A percentile compares a stretch with the other conserved stretches of the same genome.
These are phyloP conservation scores for Acanthamoeba lenticulata DNA, from an alignment of 208 protist genomes.

Conservation along the genomic window DNA sequence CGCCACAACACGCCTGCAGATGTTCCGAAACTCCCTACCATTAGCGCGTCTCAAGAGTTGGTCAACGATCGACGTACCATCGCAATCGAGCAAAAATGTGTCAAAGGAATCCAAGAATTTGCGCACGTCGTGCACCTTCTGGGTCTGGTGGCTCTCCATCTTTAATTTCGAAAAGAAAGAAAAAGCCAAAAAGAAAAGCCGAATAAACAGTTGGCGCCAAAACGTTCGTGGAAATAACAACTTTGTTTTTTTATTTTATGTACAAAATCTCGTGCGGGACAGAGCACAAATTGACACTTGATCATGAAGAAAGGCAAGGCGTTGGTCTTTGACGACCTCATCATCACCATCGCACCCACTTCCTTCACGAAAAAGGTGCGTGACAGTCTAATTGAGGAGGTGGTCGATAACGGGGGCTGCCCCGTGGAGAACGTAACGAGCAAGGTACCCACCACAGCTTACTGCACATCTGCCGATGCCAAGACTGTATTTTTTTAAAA, in stretches of 20 bases:
- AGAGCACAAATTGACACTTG: background rate
- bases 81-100: conserved; percentile 82
- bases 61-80: too few relatives aligned
- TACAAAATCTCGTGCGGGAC: background rate
- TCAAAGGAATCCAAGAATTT: conserved; percentile 68
- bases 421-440: conserved; percentile 52
- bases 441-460: background rate
- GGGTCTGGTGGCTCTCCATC: background rate
- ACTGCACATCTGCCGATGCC: background rate
- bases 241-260: background rate
- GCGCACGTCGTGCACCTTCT: conserved; percentile 20
- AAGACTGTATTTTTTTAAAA: background rate
- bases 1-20: conserved; percentile 78
- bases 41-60: too few relatives aligned
- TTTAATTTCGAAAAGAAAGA: background rate
- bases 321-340: background rate
- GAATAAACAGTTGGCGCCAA: background rate
- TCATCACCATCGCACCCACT: background rate
- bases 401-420: background rate
- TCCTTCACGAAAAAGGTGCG: conserved; percentile 64
- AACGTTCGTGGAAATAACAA: too few relatives aligned
- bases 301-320: background rate
- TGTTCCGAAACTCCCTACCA: too few relatives aligned
- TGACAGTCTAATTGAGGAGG: background rate
- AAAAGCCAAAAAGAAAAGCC: background rate